These are phyloP conservation scores for Heterobasidion annosum DNA, from an alignment of 1,284 basidiomycete genomes.

Conservation along the genomic window DNA sequence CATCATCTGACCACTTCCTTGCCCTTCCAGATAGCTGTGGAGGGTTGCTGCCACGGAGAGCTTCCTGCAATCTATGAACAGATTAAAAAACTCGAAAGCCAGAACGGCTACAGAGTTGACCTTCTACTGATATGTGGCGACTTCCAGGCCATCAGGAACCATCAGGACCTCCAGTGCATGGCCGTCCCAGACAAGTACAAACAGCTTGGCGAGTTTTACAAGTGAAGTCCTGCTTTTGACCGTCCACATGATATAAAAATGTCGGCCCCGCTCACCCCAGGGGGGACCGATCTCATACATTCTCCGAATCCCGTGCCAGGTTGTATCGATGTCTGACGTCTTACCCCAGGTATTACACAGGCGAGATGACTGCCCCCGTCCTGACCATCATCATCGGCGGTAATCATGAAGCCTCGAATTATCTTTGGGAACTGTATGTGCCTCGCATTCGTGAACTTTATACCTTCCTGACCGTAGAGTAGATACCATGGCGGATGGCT, in stretches of 20 bases:
- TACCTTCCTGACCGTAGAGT: conserved; percentile 1
- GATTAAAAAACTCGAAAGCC: conserved; percentile 54
- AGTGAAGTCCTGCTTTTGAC: conserved; percentile 35
- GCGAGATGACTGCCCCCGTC: conserved; percentile 73
- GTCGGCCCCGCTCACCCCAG: neutral
- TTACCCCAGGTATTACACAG: conserved; percentile 72
- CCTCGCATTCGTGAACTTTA: neutral
- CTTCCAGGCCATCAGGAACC: conserved; percentile 90
- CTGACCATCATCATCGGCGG: conserved; percentile 95
- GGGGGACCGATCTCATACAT: neutral
- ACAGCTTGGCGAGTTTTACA: conserved; percentile 76
- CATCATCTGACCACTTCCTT: neutral
- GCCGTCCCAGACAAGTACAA: conserved; percentile 90
- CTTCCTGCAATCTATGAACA: conserved; percentile 84
- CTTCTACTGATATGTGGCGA: conserved; percentile 91
- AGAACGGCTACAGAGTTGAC: conserved; percentile 65
- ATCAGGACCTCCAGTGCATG: conserved; percentile 82
- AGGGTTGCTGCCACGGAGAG: conserved; percentile 94
- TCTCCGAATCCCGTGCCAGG: neutral
- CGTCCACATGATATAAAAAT: neutral
- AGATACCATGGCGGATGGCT: conserved; percentile 95
- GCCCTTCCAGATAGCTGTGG: conserved; percentile 67
- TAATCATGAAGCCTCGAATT: conserved; percentile 97
- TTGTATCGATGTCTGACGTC: neutral
- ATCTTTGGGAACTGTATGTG: conserved; percentile 91